Conservation (phyloP, 2,329 filamentous ascomycete genomes). For the Xylaria sp. region DNA sequence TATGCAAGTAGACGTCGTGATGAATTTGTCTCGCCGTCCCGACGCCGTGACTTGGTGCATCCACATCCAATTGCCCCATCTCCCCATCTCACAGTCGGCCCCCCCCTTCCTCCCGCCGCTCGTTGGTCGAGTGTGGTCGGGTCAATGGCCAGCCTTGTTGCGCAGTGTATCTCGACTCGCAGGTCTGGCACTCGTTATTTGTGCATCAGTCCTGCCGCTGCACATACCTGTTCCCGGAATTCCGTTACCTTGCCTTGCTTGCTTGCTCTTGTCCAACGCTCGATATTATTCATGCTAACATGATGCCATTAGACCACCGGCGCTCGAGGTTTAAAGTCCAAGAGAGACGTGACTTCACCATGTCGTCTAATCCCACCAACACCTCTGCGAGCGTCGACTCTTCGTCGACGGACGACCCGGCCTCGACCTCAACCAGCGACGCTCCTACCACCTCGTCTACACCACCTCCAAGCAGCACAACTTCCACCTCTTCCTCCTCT, state of each 20-base stretch:
- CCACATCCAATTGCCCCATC: constrained; percentile 16
- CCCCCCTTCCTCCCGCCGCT: constrained; percentile 3
- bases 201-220: constrained; percentile 18
- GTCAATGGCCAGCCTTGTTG: constrained; percentile 17
- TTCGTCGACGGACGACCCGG: constrained; percentile 31
- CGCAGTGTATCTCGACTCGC: constrained; percentile 3
- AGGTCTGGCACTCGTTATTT: background rate
- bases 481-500: constrained; percentile 33
- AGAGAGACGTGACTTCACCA: constrained; percentile 46
- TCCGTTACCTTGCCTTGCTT: constrained; percentile 11
- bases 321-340: constrained; percentile 39
- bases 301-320: constrained; percentile 49
- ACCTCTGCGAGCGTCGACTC: constrained; percentile 23
- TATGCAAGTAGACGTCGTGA: constrained; percentile 18
- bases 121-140: constrained; percentile 9
- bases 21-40: constrained; percentile 7
- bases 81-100: constrained; percentile 7
- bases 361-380: constrained; percentile 46
- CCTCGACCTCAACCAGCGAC: constrained; percentile 24
- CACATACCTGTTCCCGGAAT: constrained; percentile 12
- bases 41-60: constrained; percentile 16
- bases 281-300: constrained; percentile 50
- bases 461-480: constrained; percentile 11
- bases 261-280: background rate
- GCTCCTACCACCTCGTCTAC: constrained; percentile 25